phyloP scores from a whole-genome alignment of 192 early-diverging fungal species.

The Lunasporangiospora selenospora region DNA sequence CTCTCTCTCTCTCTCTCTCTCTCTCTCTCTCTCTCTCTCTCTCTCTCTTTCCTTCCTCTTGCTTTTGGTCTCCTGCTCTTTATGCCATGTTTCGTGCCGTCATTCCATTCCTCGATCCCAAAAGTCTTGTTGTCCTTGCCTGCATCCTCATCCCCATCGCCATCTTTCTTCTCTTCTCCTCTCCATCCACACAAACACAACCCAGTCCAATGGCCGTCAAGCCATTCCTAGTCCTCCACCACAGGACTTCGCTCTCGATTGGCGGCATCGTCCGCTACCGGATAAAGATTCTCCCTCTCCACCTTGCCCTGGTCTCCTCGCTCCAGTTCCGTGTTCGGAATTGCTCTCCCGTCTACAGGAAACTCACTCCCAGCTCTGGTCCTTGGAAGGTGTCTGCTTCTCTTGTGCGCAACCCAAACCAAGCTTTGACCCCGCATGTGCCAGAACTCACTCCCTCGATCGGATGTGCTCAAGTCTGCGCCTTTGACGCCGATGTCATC shows the following conservation, averaged over 20 bases:
- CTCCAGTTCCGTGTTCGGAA: constrained; percentile 36
- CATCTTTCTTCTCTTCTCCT: too few relatives aligned
- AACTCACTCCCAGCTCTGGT: constrained; percentile 30
- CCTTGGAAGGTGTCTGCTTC: constrained; percentile 39
- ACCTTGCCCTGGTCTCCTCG: background rate
- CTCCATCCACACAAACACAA: too few relatives aligned
- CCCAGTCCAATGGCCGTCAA: constrained; percentile 23
- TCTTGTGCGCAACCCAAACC: constrained; percentile 25
- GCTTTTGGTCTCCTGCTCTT: too few relatives aligned
- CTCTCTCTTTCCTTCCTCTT: too few relatives aligned
- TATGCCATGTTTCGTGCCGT: too few relatives aligned
- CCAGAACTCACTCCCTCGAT: constrained; percentile 32
- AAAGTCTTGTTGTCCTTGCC: too few relatives aligned
- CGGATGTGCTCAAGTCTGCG: constrained; percentile 32
- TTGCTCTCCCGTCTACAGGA: constrained; percentile 19
- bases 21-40: too few relatives aligned
- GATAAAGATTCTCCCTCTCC: constrained; percentile 9
- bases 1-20: too few relatives aligned
- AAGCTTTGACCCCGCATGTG: constrained; percentile 9
- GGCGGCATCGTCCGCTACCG: constrained; percentile 40
- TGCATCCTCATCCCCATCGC: too few relatives aligned
- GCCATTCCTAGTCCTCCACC: constrained; percentile 18
- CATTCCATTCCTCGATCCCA: too few relatives aligned
- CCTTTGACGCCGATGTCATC: constrained; percentile 10
- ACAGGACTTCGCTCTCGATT: constrained; percentile 29